A percentile compares a stretch with the other conserved stretches of the same genome.
Conservation (phyloP, 495 filamentous ascomycete genomes). For the Talaromyces stipitatus region DNA sequence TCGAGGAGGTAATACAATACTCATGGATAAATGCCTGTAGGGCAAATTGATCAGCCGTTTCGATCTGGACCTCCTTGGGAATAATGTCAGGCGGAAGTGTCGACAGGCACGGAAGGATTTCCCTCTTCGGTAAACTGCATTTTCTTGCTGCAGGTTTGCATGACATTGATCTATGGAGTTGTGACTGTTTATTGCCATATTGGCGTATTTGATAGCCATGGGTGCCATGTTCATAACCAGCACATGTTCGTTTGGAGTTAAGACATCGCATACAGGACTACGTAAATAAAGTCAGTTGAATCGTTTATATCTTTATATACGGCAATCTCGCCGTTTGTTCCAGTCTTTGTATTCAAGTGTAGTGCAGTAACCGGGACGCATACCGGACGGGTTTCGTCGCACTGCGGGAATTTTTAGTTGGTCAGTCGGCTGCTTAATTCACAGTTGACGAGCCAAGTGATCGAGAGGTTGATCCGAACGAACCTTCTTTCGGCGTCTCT, state of each 20-base stretch:
- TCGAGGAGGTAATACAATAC: constrained; percentile 15
- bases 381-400: constrained; percentile 26
- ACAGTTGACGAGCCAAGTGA: background rate
- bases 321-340: background rate
- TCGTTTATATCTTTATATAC: background rate
- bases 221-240: constrained; percentile 18
- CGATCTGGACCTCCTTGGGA: constrained; percentile 14
- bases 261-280: constrained; percentile 25
- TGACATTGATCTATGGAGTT: background rate
- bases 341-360: background rate
- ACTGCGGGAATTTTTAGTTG: constrained; percentile 9
- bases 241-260: constrained; percentile 19
- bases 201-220: constrained; percentile 14
- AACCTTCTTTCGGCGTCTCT: constrained; percentile 25
- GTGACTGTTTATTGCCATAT: constrained; percentile 8
- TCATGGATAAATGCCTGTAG: constrained; percentile 27
- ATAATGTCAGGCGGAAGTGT: constrained; percentile 12
- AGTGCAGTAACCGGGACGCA: background rate
- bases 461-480: background rate
- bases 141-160: constrained; percentile 14
- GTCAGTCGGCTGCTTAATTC: background rate
- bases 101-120: constrained; percentile 11
- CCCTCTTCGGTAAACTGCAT: constrained; percentile 18
- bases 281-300: background rate
- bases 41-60: constrained; percentile 14